Base-by-base conservation (phyloP, 345 rosid genomes). In the Draba incana region DNA sequence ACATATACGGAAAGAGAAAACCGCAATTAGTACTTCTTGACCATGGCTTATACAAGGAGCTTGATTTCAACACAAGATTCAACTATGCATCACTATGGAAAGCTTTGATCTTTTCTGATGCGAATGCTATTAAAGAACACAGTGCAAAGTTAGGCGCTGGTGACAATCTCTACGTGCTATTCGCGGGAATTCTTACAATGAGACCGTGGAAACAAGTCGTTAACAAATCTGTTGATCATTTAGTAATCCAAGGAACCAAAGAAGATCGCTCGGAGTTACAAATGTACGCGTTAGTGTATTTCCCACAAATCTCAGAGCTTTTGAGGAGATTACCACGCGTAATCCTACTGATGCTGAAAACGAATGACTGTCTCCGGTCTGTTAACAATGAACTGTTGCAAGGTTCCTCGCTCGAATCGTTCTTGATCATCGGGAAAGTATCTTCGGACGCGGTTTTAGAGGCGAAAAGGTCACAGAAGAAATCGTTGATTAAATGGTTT, bases 281-380 rank as follows among this genome's bases (percentile, higher is more conserved):
- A 83, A 90, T 84, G 98, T 93, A 88, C 39, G 98, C 98, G 64
- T 90, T 97, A 70, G 87, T 88, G 75, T 86, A 90, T 69, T 90
- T 93, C 76, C 75, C 86, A 52, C 84, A 93, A 76, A 93, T 93
- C 71, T 83, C 97, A 5, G 96, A 93, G 83, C 98, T 93, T 72
- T 87, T 93, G 8, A 82, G 94, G 76, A 88, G 96, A 75, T 75
- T 93, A 61, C 98, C 98, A 2, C 91, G 98, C 10, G 96, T 85
- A 13, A 88, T 93, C 86, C 77, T 93, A 64, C 76, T 93, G 61
- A 80, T 90, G 94, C 81, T 93, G 80, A 90, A 93, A 81, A 90
- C 97, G 49, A 93, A 93, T 69, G 98, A 93, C 78, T 93, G 98
- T 77, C 83, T 93, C 59, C 82, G 96, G 78, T 75, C 98, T 0